Conservation (phyloP, 768 basidiomycete genomes). For the Phaeotremella skinneri region DNA sequence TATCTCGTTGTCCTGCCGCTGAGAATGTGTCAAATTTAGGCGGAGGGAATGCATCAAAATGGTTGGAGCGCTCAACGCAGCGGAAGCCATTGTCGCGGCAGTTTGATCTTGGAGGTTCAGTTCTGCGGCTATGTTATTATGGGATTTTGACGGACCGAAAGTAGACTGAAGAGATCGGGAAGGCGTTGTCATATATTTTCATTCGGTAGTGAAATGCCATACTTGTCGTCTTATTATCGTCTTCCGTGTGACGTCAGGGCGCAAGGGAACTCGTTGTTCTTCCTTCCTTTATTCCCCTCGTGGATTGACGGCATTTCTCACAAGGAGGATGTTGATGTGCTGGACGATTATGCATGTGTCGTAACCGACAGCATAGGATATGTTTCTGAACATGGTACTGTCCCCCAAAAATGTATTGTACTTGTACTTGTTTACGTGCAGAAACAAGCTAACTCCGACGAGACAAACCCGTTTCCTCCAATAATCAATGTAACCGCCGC, state of each 20-base stretch:
- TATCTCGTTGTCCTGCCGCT: neutral
- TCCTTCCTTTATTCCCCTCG: neutral
- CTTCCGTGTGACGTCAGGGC: neutral
- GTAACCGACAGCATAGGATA: too few relatives aligned
- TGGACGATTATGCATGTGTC: too few relatives aligned
- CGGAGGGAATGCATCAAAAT: conserved; percentile 92
- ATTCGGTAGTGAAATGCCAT: neutral
- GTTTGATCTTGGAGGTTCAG: conserved; percentile 23
- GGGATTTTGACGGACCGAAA: too few relatives aligned
- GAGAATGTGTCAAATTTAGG: conserved; percentile 57
- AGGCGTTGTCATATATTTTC: neutral
- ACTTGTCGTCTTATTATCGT: too few relatives aligned
- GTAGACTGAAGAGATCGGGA: neutral
- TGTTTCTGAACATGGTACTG: too few relatives aligned
- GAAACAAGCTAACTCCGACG: too few relatives aligned
- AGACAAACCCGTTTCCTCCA: neutral
- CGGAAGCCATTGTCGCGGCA: conserved; percentile 61
- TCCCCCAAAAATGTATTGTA: too few relatives aligned
- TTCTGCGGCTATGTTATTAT: neutral
- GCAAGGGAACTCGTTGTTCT: neutral
- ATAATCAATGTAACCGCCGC: too few relatives aligned
- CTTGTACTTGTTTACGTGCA: too few relatives aligned
- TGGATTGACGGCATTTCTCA: neutral
- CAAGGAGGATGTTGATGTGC: too few relatives aligned
- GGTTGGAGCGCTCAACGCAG: conserved; percentile 92